These are phyloP conservation scores for Lunularia cruciata DNA, from an alignment of 225 moss, liverwort and hornwort species.

Conservation along the genomic window DNA sequence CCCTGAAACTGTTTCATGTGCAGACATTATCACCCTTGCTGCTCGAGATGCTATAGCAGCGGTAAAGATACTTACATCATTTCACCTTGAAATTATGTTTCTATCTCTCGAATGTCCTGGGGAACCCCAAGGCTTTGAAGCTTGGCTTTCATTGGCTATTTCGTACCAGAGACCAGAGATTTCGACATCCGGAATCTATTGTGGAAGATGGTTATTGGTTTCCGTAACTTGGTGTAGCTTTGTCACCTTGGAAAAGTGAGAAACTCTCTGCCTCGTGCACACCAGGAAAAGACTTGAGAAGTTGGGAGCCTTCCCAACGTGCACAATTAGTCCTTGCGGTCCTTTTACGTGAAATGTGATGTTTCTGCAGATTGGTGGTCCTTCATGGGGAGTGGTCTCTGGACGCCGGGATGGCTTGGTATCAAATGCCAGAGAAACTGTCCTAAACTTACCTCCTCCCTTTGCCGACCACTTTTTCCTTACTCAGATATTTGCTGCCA, in stretches of 20 bases:
- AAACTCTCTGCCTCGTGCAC: not conserved
- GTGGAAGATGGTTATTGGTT: too few relatives aligned
- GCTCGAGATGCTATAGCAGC: not conserved
- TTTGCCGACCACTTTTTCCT: not conserved
- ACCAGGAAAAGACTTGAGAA: not conserved
- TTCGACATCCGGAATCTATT: too few relatives aligned
- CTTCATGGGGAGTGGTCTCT: not conserved
- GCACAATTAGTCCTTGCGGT: not conserved
- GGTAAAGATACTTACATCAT: too few relatives aligned
- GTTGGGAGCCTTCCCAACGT: not conserved
- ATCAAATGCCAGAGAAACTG: not conserved
- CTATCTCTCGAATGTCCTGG: too few relatives aligned
- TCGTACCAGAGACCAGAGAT: too few relatives aligned
- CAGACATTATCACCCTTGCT: not conserved
- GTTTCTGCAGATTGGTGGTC: slow-evolving; percentile 4
- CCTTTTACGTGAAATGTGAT: not conserved
- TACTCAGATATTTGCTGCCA: not conserved
- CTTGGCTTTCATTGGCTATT: too few relatives aligned
- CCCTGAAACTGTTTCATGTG: not conserved
- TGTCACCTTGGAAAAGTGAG: too few relatives aligned
- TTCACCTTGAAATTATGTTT: too few relatives aligned
- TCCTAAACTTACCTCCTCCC: slow-evolving; percentile 1
- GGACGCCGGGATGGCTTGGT: slow-evolving; percentile 1
- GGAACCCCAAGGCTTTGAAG: too few relatives aligned
- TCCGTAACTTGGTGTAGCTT: too few relatives aligned